These are phyloP conservation scores for Xylaria cubensis DNA, from an alignment of 495 filamentous ascomycete species.

Conservation along the genomic window DNA sequence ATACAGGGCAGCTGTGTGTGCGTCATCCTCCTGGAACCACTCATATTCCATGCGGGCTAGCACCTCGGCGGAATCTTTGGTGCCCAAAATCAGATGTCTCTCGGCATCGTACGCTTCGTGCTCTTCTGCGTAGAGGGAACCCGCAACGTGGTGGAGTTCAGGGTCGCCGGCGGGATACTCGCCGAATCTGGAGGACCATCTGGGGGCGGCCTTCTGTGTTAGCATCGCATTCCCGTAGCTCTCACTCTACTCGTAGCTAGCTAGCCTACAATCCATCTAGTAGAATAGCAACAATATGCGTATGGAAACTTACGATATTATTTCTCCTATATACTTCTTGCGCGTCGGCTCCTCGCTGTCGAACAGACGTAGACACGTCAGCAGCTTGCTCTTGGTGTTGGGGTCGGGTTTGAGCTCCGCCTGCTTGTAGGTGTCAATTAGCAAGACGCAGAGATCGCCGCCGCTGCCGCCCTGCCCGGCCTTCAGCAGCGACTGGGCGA, in stretches of 20 bases:
- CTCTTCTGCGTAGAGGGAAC: slow-evolving; percentile 87
- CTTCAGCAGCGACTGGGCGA: slow-evolving; percentile 81
- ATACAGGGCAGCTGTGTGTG: slow-evolving; percentile 88
- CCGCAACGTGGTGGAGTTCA: slow-evolving; percentile 92
- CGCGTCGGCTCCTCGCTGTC: slow-evolving; percentile 82
- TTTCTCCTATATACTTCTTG: slow-evolving; percentile 89
- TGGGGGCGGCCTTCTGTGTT: slow-evolving; percentile 37
- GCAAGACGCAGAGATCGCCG: slow-evolving; percentile 83
- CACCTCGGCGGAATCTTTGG: slow-evolving; percentile 82
- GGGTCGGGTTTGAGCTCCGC: slow-evolving; percentile 75
- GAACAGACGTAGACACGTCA: slow-evolving; percentile 76
- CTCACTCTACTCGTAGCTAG: slow-evolving; percentile 8
- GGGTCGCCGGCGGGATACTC: slow-evolving; percentile 92
- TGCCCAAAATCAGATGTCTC: slow-evolving; percentile 86
- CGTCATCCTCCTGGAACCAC: slow-evolving; percentile 90
- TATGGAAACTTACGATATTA: slow-evolving; percentile 67
- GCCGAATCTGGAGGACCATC: slow-evolving; percentile 85
- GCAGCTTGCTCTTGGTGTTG: slow-evolving; percentile 62
- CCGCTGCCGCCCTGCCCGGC: slow-evolving; percentile 92
- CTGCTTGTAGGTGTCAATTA: slow-evolving; percentile 88
- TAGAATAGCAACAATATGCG: background rate
- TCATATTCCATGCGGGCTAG: slow-evolving; percentile 84
- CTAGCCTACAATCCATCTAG: slow-evolving; percentile 5
- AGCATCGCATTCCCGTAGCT: slow-evolving; percentile 26
- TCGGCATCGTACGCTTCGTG: slow-evolving; percentile 92